Base-by-base conservation (phyloP, 495 filamentous ascomycete genomes). In the Cudoniella acicularis region DNA sequence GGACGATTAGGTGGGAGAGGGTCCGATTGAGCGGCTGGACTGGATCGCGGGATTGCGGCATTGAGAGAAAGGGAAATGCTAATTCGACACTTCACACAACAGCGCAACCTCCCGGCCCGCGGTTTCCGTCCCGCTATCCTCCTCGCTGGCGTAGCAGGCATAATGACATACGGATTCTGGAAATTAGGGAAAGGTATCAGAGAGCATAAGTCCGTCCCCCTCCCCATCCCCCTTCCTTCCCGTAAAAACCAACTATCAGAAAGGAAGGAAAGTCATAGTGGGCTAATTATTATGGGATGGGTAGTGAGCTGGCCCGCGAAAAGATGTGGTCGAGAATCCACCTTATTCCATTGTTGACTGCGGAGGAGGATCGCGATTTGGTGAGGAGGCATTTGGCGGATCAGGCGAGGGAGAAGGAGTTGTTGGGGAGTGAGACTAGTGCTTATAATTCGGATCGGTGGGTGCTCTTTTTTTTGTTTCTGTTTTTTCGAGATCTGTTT, bases 291-390 rank as follows among this genome's bases (percentile, higher is more conserved):
- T 20, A 22, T 21, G 23, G n/a, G 18, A 48, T 43, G 49, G 52
- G 55, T 64, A 97, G 93, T 69, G 94, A 98, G 71, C 88, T 95
- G 60, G 89, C 86, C 53, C 90, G 94, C 47, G 94, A 98, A 69
- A 98, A 98, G 79, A 92, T 96, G 82, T 98, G 94, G 94, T 80
- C 87, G 46, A 87, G 94, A 64, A 92, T 98, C 65, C 83, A 98
- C 71, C 78, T 98, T 49, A 91, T 91, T 69, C 94, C 94, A 26
- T 73, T 94, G 62, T 85, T 98, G 52, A 92, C 97, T 69, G 94
- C 94, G 55, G 94, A 98, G 70, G 89, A 93, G 68, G 94, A 98
- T 77, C 87, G 94, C 49, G 94, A 98, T 77, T 85, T 90, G 69
- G 92, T 95, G 63, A 82, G 94, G 48, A 76, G 92, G 63, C 79